Conservation (phyloP, 805 yeast genomes). For the Metschnikowia matae region DNA sequence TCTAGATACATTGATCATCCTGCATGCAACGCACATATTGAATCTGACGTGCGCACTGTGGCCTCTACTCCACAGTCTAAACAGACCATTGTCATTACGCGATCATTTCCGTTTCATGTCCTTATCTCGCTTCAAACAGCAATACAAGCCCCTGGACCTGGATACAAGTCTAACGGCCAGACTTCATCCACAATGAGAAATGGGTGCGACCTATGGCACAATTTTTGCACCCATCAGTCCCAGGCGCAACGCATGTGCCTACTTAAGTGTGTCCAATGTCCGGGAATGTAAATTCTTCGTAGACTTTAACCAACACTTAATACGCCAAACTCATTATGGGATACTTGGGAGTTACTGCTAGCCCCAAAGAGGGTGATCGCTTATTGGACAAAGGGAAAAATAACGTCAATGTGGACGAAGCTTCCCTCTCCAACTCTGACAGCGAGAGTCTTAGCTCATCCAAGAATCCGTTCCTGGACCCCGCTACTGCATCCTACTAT, state of each 20-base stretch:
- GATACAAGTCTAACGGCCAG: neutral
- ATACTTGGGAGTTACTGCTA: neutral
- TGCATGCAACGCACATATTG: neutral
- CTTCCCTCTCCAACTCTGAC: slow-evolving; percentile 9
- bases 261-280: neutral
- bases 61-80: neutral
- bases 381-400: neutral
- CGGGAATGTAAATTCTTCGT: neutral
- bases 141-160: neutral
- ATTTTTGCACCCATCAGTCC: neutral
- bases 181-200: slow-evolving; percentile 1
- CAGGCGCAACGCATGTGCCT: neutral
- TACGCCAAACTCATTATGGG: neutral
- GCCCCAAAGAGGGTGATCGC: neutral
- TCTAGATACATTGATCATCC: neutral
- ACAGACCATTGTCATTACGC: neutral
- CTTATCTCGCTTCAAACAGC: neutral
- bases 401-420: neutral
- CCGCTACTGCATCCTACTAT: slow-evolving; percentile 45
- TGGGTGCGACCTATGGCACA: neutral
- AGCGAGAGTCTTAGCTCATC: slow-evolving; percentile 8
- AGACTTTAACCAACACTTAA: neutral
- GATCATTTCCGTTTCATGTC: neutral
- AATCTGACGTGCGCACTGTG: neutral
- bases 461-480: slow-evolving; percentile 35